Base-by-base conservation (phyloP, 2,329 filamentous ascomycete genomes). In the Exophiala oligosperma region DNA sequence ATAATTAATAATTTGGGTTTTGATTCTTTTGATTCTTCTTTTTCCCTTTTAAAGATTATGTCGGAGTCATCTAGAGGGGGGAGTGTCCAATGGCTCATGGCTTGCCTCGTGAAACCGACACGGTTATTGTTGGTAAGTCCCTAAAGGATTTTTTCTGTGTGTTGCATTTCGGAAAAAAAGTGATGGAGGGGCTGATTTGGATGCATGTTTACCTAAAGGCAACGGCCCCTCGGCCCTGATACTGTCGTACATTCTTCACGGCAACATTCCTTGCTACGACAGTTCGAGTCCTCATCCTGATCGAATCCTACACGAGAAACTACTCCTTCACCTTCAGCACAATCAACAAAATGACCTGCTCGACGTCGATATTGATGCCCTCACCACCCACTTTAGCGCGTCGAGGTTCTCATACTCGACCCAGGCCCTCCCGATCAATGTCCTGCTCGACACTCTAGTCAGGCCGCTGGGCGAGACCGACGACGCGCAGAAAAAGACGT, bases 171-270 rank as follows among this genome's bases (percentile, higher is more conserved):
- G 17, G 17, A 21, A n/a, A 21, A 4, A 8, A 11, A 47, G 9
- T 2, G 44, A 47, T n/a, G 4, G n/a, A 23, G 44, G 44, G 24
- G 44, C 53, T 59, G 47, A 62, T 46, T 32, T 24, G 43, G 38
- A 24, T 43, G 44, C 41, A 52, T 49, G 26, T 40, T 49, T n/a
- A n/a, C 24, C 23, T 29, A 11, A 63, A 85, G 84, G 84, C 67
- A 85, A 84, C 68, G 84, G 84, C 56, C 84, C 84, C 47, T 83
- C 84, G 51, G 81, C 84, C 52, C 76, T 86, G 72, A 81, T 85
- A 64, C 75, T 86, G 37, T 85, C 82, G 47, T 86, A 83, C 69
- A 84, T 86, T 44, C 77, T 86, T 28, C 83, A 86, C 70, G 84
- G 84, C 38, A 76, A 85, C 66, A 74, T 84, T 53, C 84, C 84